Evolutionary conservation across 352 stramenopile species (phyloP).

Genomic region (Globisporangium echinulatum): DNA sequence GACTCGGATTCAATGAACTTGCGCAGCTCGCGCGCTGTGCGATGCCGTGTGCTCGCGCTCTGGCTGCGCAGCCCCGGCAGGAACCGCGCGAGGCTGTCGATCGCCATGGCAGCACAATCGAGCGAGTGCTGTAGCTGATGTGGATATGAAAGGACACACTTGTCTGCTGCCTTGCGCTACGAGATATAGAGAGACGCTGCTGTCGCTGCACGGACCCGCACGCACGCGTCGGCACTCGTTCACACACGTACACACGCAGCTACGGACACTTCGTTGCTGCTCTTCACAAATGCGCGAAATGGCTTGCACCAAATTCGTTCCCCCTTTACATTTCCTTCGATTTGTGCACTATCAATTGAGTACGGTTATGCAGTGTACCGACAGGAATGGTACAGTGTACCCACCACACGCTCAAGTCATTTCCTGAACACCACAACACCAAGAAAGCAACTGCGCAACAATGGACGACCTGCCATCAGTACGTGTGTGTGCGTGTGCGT

Average conservation of each 20-base stretch:
- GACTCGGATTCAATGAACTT: constrained; percentile 84
- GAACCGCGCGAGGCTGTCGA: constrained; percentile 67
- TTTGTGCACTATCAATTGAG: too few relatives aligned
- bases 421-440: too few relatives aligned
- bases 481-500: neutral
- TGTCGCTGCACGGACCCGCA: neutral
- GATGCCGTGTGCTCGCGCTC: constrained; percentile 54
- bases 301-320: neutral
- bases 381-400: too few relatives aligned
- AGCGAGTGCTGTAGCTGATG: neutral
- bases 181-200: neutral
- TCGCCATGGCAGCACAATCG: constrained; percentile 4
- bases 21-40: constrained; percentile 66
- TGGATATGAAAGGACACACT: too few relatives aligned
- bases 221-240: neutral
- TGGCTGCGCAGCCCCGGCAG: constrained; percentile 65
- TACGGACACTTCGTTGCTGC: neutral
- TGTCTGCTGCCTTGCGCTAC: too few relatives aligned
- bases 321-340: neutral
- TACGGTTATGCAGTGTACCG: too few relatives aligned
- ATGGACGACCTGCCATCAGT: neutral
- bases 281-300: neutral
- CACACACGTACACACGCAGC: neutral
- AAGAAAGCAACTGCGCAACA: neutral
- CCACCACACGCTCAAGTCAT: too few relatives aligned